Percentiles rank a stretch among this genome's conserved stretches.
phyloP scores from a whole-genome alignment of 1,284 basidiomycete species.

The Meripilus lineatus region DNA sequence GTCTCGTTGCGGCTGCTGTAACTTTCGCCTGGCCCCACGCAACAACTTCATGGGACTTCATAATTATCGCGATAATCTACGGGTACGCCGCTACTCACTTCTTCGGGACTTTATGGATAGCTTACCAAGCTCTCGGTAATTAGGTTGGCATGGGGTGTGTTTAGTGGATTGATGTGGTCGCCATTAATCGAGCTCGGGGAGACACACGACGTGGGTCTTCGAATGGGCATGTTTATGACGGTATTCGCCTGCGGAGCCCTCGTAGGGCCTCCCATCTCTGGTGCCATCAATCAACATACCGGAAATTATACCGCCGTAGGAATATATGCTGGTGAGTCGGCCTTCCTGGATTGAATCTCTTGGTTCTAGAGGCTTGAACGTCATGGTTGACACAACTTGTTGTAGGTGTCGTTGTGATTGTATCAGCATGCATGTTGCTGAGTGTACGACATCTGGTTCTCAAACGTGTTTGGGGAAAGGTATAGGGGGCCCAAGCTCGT shows the following conservation, averaged over 20 bases:
- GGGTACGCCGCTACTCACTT: conserved; percentile 32
- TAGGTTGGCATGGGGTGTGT: conserved; percentile 51
- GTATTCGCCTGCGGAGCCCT: conserved; percentile 43
- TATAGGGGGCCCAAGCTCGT: too few relatives aligned
- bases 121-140: background rate
- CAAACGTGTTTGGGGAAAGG: background rate
- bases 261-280: conserved; percentile 54
- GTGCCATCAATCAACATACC: conserved; percentile 44
- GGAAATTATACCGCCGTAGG: conserved; percentile 49
- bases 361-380: too few relatives aligned
- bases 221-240: conserved; percentile 53
- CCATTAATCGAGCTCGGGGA: conserved; percentile 60
- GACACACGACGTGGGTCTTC: conserved; percentile 52
- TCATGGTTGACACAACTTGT: too few relatives aligned
- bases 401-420: too few relatives aligned
- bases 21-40: conserved; percentile 60
- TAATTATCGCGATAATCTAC: conserved; percentile 45
- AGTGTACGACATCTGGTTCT: too few relatives aligned
- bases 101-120: background rate
- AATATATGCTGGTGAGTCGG: conserved; percentile 48
- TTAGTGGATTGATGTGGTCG: conserved; percentile 46
- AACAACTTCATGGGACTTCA: conserved; percentile 32
- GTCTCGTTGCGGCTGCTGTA: conserved; percentile 41
- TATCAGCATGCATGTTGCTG: too few relatives aligned
- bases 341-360: too few relatives aligned